Percentiles rank a stretch among this genome's conserved stretches.
Conservation (phyloP, 257 asterid genomes). For the Solanum gandarillasii region DNA sequence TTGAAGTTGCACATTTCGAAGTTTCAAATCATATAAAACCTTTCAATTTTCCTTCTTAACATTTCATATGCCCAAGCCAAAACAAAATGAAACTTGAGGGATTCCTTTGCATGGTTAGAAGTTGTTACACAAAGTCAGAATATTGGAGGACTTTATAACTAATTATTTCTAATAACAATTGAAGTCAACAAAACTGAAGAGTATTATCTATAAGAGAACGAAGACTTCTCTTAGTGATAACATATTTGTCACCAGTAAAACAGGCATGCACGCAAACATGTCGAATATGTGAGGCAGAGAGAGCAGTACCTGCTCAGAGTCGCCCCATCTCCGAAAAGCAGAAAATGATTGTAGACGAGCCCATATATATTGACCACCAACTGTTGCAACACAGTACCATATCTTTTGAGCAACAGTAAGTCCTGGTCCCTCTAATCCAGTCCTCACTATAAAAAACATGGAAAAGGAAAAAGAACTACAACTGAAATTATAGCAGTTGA, state of each 20-base stretch:
- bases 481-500: background rate
- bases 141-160: background rate
- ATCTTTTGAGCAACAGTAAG: slow-evolving; percentile 80
- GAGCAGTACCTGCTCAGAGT: slow-evolving; percentile 67
- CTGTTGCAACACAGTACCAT: slow-evolving; percentile 87
- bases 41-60: background rate
- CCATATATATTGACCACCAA: slow-evolving; percentile 94
- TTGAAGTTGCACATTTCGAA: background rate
- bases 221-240: background rate
- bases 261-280: background rate
- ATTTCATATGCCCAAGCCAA: background rate
- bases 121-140: background rate
- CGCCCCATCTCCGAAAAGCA: slow-evolving; percentile 97
- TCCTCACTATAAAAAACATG: background rate
- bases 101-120: background rate
- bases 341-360: slow-evolving; percentile 86
- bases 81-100: background rate
- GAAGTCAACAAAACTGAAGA: background rate
- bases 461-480: background rate
- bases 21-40: background rate
- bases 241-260: background rate
- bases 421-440: slow-evolving; percentile 23
- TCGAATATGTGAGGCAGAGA: background rate
- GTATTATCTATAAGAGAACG: background rate
- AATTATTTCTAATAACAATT: background rate